Evolutionary conservation across 805 yeast genomes (phyloP), one percentile per base, ranked within the genome.

Genomic region (Kodamaea restingae): DNA sequence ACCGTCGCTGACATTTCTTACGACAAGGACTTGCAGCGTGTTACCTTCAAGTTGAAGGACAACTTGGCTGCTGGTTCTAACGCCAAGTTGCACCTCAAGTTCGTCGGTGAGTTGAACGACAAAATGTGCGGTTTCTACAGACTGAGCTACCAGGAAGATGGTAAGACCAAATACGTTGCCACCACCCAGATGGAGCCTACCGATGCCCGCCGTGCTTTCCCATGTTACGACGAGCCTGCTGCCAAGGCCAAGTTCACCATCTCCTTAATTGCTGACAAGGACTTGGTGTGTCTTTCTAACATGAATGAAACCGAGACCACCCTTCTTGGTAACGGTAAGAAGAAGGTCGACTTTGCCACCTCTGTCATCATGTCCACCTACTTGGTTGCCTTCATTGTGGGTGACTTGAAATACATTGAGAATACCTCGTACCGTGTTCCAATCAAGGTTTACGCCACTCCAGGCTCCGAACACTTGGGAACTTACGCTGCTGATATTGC

Each of bases 141-240:
- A 52, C 81, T 88, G 14, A 65, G 78, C 30, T 84, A 84, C 59
- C 71, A 70, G 46, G 70, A 72, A 43, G 71, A 81, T 46, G 84
- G 87, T 15, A 69, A 71, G 43, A 79, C 78, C 28, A 81, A 80
- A 54, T 81, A 81, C 58, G 71, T 84, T 73, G 86, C 88, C 32
- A 81, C 90, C 33, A 84, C 95, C 32, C 95, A 85, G 63, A 81
- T 85, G 78, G 95, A 85, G 65, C 81, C 95, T 17, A 82, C 91
- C 15, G 93, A 85, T 56, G 86, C 91, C 50, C 78, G 95, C 52
- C 75, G 88, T 52, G 93, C 93, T 7, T 85, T 85, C 72, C 95
- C 95, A 24, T 84, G 84, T 55, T 83, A 81, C 52, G 95, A 85
- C 61, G 93, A 84, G 58, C 95, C 95, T 15, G 78, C 84, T 41